A percentile compares a stretch with the other conserved stretches of the same genome.
Evolutionary conservation across 2,329 filamentous ascomycete genomes (phyloP).

Genomic region (Xylariaceae sp.): DNA sequence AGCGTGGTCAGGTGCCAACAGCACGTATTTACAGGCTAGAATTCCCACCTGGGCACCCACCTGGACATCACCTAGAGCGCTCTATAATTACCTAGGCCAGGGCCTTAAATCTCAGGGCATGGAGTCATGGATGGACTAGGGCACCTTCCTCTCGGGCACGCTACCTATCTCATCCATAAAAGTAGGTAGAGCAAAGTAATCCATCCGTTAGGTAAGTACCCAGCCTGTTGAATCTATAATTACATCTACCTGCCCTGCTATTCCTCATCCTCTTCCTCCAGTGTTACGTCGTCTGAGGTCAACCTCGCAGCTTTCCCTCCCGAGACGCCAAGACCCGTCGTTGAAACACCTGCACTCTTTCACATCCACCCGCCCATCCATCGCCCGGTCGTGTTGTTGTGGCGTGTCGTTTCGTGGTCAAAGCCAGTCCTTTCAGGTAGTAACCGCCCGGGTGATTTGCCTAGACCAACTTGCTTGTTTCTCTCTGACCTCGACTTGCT

Average conservation of each 20-base stretch:
- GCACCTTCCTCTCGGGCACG: neutral
- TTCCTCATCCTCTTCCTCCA: conserved; percentile 15
- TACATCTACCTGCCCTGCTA: neutral
- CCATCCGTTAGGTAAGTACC: neutral
- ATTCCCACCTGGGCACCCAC: neutral
- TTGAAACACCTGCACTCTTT: conserved; percentile 23
- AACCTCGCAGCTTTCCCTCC: conserved; percentile 23
- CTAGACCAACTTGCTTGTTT: conserved; percentile 1
- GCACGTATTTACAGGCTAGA: neutral
- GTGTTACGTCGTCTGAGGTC: conserved; percentile 24
- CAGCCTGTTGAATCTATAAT: neutral
- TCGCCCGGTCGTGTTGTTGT: conserved; percentile 12
- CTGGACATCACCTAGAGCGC: neutral
- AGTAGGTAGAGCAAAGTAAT: neutral
- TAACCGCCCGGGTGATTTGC: conserved; percentile 3
- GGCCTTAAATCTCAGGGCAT: neutral
- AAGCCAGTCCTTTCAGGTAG: conserved; percentile 9
- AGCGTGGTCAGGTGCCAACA: neutral
- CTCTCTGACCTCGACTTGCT: conserved; percentile 5
- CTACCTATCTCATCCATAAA: neutral
- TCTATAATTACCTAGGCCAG: neutral
- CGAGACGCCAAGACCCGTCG: conserved; percentile 22
- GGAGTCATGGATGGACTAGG: neutral
- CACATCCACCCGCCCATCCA: conserved; percentile 6
- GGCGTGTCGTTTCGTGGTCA: conserved; percentile 9